Evolutionary conservation across 2,329 filamentous ascomycete species (phyloP).

Genomic region (Mollisiaceae sp.): DNA sequence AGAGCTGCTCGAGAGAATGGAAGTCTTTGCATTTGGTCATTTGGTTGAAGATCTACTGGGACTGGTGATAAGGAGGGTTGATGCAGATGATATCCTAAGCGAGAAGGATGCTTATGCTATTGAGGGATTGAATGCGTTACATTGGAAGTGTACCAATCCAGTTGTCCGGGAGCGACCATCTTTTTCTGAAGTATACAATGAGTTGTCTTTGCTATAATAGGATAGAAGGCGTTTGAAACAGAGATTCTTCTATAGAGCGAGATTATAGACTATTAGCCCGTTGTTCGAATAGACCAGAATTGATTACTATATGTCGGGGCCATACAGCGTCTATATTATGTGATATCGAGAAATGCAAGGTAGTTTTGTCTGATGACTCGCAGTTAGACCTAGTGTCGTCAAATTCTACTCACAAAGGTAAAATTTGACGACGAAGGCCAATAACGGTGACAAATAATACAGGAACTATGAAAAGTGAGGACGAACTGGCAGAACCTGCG

Average conservation of each 20-base stretch:
- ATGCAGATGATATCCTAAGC: constrained; percentile 27
- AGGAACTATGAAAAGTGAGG: too few relatives aligned
- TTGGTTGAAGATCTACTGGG: constrained; percentile 52
- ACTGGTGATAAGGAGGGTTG: constrained; percentile 39
- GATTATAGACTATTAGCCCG: not conserved
- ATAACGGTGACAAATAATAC: too few relatives aligned
- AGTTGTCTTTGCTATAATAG: constrained; percentile 28
- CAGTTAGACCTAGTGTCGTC: too few relatives aligned
- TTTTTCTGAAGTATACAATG: constrained; percentile 36
- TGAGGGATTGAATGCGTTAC: constrained; percentile 37
- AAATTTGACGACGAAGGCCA: too few relatives aligned
- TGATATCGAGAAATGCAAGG: not conserved
- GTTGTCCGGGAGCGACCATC: constrained; percentile 38
- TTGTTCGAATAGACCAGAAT: constrained; percentile 9
- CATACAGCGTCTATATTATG: not conserved
- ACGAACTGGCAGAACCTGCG: too few relatives aligned
- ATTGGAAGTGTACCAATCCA: constrained; percentile 40
- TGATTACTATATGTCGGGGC: not conserved
- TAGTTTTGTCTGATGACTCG: not conserved
- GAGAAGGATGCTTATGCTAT: constrained; percentile 40
- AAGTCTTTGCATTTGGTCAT: constrained; percentile 54
- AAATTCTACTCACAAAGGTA: too few relatives aligned
- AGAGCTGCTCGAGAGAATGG: constrained; percentile 48
- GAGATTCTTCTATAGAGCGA: not conserved
- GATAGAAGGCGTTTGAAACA: constrained; percentile 3